Evolutionary conservation across 352 stramenopile species (phyloP).

Genomic region (Halophytophthora batemanensis): DNA sequence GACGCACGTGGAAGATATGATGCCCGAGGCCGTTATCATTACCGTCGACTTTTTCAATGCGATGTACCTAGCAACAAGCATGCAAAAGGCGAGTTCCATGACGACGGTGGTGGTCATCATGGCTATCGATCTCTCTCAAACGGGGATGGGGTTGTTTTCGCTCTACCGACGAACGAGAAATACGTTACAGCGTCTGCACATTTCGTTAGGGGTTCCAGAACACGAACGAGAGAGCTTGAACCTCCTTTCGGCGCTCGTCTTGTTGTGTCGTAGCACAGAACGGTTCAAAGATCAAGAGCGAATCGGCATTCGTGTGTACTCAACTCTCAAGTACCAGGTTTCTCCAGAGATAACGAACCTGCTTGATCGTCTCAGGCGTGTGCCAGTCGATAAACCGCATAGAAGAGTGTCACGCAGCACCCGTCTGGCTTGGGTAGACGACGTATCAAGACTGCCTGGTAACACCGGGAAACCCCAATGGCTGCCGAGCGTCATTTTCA

Average conservation of each 20-base stretch:
- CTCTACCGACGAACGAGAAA: background rate
- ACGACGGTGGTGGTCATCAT: constrained; percentile 3
- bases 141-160: background rate
- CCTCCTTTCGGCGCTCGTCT: background rate
- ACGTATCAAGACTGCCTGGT: no score
- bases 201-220: background rate
- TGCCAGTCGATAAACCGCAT: no score
- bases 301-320: no score
- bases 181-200: background rate
- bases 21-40: constrained; percentile 13
- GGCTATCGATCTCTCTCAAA: constrained; percentile 6
- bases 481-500: no score
- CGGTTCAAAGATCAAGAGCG: constrained; percentile 9
- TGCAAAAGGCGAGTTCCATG: constrained; percentile 7
- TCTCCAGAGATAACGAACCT: no score
- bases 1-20: constrained; percentile 14
- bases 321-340: no score
- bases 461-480: no score
- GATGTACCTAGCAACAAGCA: constrained; percentile 9
- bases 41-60: constrained; percentile 15
- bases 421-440: no score
- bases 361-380: no score
- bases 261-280: constrained; percentile 1
- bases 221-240: background rate
- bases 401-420: no score